phyloP scores from a whole-genome alignment of 225 moss, liverwort and hornwort genomes.

The Anthoceros angustus region DNA sequence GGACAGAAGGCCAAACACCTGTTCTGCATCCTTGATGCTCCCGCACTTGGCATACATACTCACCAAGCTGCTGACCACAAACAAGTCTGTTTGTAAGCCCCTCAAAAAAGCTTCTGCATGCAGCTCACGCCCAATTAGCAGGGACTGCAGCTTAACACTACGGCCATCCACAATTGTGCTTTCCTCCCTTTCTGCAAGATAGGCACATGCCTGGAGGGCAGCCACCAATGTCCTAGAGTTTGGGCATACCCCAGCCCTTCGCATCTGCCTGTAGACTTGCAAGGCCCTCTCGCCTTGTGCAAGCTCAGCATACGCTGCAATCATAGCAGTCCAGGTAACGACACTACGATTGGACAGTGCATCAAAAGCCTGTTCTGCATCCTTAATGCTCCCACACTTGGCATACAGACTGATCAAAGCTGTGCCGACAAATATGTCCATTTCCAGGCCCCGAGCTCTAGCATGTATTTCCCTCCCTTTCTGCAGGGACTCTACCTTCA shows the following conservation, averaged over 20 bases:
- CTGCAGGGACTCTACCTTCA: not conserved
- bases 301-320: not conserved
- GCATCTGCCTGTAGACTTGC: not conserved
- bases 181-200: not conserved
- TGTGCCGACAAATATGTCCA: not conserved
- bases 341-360: not conserved
- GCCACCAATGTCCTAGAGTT: not conserved
- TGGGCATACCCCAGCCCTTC: not conserved
- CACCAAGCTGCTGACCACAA: not conserved
- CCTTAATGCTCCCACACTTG: not conserved
- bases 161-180: not conserved
- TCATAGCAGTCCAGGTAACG: not conserved
- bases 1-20: not conserved
- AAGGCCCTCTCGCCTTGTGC: not conserved
- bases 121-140: not conserved
- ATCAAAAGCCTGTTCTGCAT: not conserved
- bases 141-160: not conserved
- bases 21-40: conserved; percentile 1
- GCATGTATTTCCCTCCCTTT: not conserved
- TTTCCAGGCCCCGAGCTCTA: not conserved
- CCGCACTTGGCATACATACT: conserved; percentile 6
- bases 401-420: not conserved
- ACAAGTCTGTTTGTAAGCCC: not conserved
- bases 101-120: not conserved
- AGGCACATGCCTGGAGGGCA: not conserved